Percentiles rank a stretch among this genome's conserved stretches.
Evolutionary conservation across 2,329 filamentous ascomycete species (phyloP).

Genomic region (Seiridium unicorne): DNA sequence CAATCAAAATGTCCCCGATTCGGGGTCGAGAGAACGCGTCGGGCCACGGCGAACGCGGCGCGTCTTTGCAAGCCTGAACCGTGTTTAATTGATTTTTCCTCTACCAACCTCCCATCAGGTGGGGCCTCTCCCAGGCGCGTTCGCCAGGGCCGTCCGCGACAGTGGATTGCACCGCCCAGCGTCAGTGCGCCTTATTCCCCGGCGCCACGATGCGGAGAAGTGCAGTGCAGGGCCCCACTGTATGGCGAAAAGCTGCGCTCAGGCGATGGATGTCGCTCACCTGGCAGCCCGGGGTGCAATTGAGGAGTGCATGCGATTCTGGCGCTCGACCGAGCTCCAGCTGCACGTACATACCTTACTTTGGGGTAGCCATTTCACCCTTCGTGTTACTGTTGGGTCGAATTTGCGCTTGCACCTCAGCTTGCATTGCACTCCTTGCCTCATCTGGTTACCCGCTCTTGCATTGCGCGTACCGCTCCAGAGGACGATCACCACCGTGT

Average conservation of each 20-base stretch:
- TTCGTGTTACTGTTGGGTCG: background rate
- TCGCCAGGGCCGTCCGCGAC: background rate
- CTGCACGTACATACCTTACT: background rate
- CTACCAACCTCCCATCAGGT: background rate
- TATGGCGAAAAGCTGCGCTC: too few relatives aligned
- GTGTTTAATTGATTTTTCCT: constrained; percentile 7
- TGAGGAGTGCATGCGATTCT: too few relatives aligned
- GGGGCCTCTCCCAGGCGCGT: background rate
- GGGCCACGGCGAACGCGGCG: constrained; percentile 1
- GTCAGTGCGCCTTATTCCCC: background rate
- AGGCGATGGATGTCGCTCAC: too few relatives aligned
- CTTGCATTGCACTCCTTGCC: background rate
- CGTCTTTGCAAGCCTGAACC: background rate
- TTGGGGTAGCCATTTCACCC: background rate
- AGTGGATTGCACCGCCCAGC: background rate
- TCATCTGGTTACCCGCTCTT: background rate
- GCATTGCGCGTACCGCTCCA: background rate
- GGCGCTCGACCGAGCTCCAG: background rate
- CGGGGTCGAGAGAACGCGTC: constrained; percentile 2
- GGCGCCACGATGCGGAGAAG: background rate
- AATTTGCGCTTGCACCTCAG: too few relatives aligned
- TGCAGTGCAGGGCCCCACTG: too few relatives aligned
- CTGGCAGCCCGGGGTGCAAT: too few relatives aligned
- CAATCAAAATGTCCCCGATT: background rate
- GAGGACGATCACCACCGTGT: background rate